phyloP scores from a whole-genome alignment of 768 basidiomycete species.

The Naganishia friedmannii region DNA sequence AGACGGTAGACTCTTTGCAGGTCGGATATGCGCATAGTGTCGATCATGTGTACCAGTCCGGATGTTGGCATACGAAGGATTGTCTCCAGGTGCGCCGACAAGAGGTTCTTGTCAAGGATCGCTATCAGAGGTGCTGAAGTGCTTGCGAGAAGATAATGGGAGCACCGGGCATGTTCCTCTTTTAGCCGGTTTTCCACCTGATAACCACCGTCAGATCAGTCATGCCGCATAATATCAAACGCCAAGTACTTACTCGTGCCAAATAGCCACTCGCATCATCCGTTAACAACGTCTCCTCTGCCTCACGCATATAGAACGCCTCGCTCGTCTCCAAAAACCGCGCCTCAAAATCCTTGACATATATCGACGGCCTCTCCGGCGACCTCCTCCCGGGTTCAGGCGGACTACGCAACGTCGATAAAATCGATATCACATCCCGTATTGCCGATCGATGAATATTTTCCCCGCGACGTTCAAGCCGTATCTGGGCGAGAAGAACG shows the following conservation, averaged over 20 bases:
- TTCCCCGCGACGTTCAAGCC: slow-evolving; percentile 85
- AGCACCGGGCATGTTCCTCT: slow-evolving; percentile 76
- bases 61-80: slow-evolving; percentile 77
- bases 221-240: background rate
- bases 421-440: slow-evolving; percentile 80
- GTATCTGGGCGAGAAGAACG: slow-evolving; percentile 81
- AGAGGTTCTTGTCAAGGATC: slow-evolving; percentile 72
- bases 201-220: background rate
- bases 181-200: slow-evolving; percentile 77
- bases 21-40: slow-evolving; percentile 71
- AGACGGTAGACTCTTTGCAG: slow-evolving; percentile 75
- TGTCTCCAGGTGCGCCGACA: slow-evolving; percentile 70
- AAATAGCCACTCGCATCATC: slow-evolving; percentile 83
- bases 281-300: slow-evolving; percentile 64
- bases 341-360: slow-evolving; percentile 80
- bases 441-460: slow-evolving; percentile 86
- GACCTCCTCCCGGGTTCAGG: slow-evolving; percentile 25
- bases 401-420: slow-evolving; percentile 61
- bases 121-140: slow-evolving; percentile 67
- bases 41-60: slow-evolving; percentile 82
- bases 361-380: slow-evolving; percentile 58
- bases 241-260: slow-evolving; percentile 60
- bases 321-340: slow-evolving; percentile 72
- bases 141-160: slow-evolving; percentile 77
- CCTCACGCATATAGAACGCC: slow-evolving; percentile 75